Percentiles rank a stretch among this genome's conserved stretches.
Conservation (phyloP, 345 rosid species). For the Citrus inodora region DNA sequence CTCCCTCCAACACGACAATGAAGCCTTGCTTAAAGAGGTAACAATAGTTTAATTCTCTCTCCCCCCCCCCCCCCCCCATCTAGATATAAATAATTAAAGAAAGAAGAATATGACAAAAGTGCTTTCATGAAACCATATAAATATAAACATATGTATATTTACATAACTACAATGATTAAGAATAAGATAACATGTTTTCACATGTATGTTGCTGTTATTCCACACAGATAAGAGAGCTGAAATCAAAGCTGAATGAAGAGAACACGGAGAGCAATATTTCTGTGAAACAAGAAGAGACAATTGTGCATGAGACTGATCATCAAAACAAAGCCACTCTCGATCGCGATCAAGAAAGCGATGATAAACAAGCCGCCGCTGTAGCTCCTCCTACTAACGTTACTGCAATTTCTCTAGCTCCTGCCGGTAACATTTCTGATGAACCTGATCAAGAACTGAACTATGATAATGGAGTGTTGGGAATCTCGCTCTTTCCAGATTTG, state of each 20-base stretch:
- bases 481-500: slow-evolving; percentile 43
- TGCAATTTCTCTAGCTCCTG: not conserved
- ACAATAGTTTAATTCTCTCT: not conserved
- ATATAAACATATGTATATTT: too few relatives aligned
- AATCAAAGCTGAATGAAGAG: slow-evolving; percentile 57
- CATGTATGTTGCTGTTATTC: too few relatives aligned
- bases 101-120: not conserved
- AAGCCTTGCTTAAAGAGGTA: slow-evolving; percentile 82
- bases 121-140: not conserved
- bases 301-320: slow-evolving; percentile 33
- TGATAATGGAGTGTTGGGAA: slow-evolving; percentile 18
- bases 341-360: not conserved
- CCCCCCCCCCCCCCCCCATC: too few relatives aligned
- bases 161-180: too few relatives aligned
- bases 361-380: not conserved
- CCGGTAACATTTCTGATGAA: slow-evolving; percentile 15
- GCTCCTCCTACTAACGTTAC: slow-evolving; percentile 25
- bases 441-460: slow-evolving; percentile 32
- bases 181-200: too few relatives aligned
- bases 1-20: slow-evolving; percentile 68
- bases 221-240: slow-evolving; percentile 70
- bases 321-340: slow-evolving; percentile 13
- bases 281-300: slow-evolving; percentile 55
- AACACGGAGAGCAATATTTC: slow-evolving; percentile 57
- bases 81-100: too few relatives aligned